Evolutionary conservation across 208 protist genomes (phyloP), one percentile per base, ranked within the genome.

Genomic region (Crithidia thermophila): DNA sequence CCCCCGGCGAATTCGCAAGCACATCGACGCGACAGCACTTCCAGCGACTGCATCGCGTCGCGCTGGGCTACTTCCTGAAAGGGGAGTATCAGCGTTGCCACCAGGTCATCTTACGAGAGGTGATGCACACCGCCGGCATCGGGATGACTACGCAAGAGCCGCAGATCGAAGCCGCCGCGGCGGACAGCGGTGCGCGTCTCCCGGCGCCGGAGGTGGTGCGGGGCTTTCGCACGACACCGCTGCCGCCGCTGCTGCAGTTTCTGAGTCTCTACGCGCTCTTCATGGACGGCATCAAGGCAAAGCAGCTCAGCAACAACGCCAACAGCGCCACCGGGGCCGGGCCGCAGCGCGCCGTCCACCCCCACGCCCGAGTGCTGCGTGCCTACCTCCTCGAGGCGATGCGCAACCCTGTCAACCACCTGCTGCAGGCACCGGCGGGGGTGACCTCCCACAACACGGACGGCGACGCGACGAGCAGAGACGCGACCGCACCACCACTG

Each of bases 81-180:
- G 77, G 81, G 0, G 89, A 94, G 59, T 92, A 82, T 62, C 83
- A 87, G 42, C 85, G 89, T 45, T 94, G 89, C 65, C 82, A 94
- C 36, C 68, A 62, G 21, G 3, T 77, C 33, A 70, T 87, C 9
- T 70, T 94, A 27, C 77, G 51, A 10, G 74, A 68, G 20, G 80
- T 75, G 3, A 67, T 94, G 61, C 79, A 72, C 28, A 79, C 81
- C 67, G 33, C 40, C 10, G 77, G 65, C 3, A 31, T 9, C 20
- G 10, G 16, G 2, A 0, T 50, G 57, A 4, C 2, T 21, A 13
- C 18, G 34, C 18, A 30, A n/a, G 1, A 13, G 58, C 33, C 21
- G 21, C 55, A 43, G 34, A 30, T n/a, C 34, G 43, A 8, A 10
- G 31, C 18, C 25, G 9, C n/a, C 52, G 36, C 36, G 36, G 9